Evolutionary conservation across 495 filamentous ascomycete species (phyloP).

Genomic region (Articulospora tetracladia): DNA sequence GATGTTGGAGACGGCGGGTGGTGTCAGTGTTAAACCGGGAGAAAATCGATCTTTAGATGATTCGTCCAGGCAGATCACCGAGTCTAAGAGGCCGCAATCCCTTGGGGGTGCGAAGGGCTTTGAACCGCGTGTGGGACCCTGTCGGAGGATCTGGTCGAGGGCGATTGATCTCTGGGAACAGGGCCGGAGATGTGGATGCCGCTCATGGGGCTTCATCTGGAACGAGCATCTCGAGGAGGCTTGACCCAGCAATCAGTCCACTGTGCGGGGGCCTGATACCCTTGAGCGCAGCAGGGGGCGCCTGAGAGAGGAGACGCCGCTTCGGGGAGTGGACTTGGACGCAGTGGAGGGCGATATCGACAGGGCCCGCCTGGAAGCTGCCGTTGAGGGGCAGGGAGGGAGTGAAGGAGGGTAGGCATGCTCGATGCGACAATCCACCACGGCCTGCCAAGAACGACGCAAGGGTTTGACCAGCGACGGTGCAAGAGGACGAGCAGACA

Average conservation of each 20-base stretch:
- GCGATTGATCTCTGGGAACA: background rate
- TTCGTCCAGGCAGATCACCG: background rate
- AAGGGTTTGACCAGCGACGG: no score
- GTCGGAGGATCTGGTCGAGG: background rate
- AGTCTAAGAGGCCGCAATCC: constrained; percentile 3
- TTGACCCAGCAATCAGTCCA: background rate
- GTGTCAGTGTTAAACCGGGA: constrained; percentile 15
- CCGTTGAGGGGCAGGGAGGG: no score
- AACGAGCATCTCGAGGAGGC: background rate
- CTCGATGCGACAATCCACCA: no score
- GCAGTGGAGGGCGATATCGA: no score
- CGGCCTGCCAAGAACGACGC: no score
- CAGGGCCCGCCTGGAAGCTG: no score
- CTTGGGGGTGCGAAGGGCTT: background rate
- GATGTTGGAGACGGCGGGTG: background rate
- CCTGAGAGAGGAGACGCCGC: no score
- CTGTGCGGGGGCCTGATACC: background rate
- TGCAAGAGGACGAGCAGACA: no score
- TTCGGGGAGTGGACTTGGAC: no score
- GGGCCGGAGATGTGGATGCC: background rate
- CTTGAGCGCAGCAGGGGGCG: no score
- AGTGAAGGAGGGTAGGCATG: no score
- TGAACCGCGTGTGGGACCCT: background rate
- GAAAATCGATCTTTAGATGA: constrained; percentile 15
- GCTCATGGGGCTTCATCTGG: background rate